Base-by-base conservation (phyloP, 345 rosid species). In the Corchorus olitorius region DNA sequence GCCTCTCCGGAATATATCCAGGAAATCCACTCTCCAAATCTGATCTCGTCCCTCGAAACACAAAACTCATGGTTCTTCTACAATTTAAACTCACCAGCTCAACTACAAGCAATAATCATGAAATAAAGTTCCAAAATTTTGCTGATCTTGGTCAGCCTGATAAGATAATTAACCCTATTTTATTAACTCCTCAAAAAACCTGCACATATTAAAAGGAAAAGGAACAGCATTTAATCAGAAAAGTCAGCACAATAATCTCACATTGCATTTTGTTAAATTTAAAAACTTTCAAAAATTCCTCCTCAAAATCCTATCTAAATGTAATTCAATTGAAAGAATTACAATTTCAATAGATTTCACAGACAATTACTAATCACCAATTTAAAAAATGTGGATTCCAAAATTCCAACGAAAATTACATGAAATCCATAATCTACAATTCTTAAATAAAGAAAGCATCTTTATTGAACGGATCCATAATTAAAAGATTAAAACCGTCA, bases 1-100 rank as follows among this genome's bases (percentile, higher is more conserved):
- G 93, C 70, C 97, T 81, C 75, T 90, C 95, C 5, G 94, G 90
- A 75, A 91, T 78, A 64, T 88, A 89, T 8, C 90, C 90, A 0
- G 89, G 85, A 69, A 91, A 87, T 46, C 97, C 98, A 73, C 79
- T 84, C 82, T 94, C 99, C 45, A 96, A 85, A 81, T 94, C 99
- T 39, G 88, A 88, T 83, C 98, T 85, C 52, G 87, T 86, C 79
- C 98, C 98, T 53, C 97, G 84, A 49, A 90, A 96, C 70, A 87
- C 90, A 52, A 91, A 96, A 84, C 98, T 94, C 98, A 96, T 96
- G 75, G 76, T 74, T 75, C 62, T 11, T 22, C 12, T 22, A 48
- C 5, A 8, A 63, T 27, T n/a, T 43, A 39, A 39, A 22, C 2
- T 35, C 49, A n/a, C 50, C 64, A 69, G 16, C 34, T 70, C 46